Evolutionary conservation across 192 early-diverging fungal genomes (phyloP).

Genomic region (Linnemannia elongata): DNA sequence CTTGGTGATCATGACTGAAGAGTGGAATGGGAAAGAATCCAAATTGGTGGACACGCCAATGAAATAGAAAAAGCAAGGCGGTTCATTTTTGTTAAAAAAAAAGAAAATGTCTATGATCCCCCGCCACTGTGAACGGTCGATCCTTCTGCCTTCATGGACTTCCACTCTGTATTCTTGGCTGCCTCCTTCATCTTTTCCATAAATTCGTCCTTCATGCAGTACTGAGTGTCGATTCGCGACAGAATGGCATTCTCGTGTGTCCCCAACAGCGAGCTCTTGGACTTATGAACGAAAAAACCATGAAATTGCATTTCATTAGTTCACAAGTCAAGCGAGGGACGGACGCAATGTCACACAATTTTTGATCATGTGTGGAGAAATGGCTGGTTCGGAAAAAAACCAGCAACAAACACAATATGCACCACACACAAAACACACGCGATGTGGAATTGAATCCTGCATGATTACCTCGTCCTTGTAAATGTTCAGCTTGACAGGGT

Average conservation of each 20-base stretch:
- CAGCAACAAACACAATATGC: background rate
- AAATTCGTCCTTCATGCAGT: conserved; percentile 53
- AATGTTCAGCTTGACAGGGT: conserved; percentile 49
- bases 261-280: conserved; percentile 33
- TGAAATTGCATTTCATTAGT: background rate
- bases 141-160: conserved; percentile 18
- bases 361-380: background rate
- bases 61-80: background rate
- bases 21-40: background rate
- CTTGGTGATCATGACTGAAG: too few relatives aligned
- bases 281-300: conserved; percentile 14
- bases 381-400: background rate
- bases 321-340: background rate
- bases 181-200: conserved; percentile 55
- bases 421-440: background rate
- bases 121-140: conserved; percentile 15
- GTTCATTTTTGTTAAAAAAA: background rate
- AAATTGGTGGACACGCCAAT: background rate
- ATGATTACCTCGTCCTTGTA: conserved; percentile 48
- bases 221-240: conserved; percentile 53
- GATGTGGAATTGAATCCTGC: background rate
- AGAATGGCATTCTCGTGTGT: conserved; percentile 51
- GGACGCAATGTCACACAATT: background rate
- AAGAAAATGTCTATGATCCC: background rate
- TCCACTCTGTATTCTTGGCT: conserved; percentile 52